phyloP scores from a whole-genome alignment of 2,329 filamentous ascomycete genomes.

The Aspergillus versicolor region DNA sequence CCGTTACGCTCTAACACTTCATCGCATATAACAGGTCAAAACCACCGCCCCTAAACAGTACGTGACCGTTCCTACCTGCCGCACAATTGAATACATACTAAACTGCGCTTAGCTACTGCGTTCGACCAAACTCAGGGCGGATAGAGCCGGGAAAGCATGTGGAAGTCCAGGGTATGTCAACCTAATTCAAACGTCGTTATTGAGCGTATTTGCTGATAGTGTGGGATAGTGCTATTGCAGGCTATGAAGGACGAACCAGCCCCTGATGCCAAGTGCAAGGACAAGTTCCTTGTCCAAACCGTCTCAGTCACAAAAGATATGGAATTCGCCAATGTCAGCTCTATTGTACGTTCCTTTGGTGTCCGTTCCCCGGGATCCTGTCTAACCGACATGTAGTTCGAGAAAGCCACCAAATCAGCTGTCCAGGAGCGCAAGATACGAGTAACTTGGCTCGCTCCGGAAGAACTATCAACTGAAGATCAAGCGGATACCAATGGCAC shows the following conservation, averaged over 20 bases:
- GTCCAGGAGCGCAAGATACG: slow-evolving; percentile 96
- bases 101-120: slow-evolving; percentile 73
- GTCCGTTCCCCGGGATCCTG: not conserved
- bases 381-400: slow-evolving; percentile 56
- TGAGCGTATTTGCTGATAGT: slow-evolving; percentile 23
- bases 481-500: slow-evolving; percentile 35
- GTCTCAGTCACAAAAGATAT: slow-evolving; percentile 79
- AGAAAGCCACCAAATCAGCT: slow-evolving; percentile 71
- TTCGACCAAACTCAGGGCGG: slow-evolving; percentile 92
- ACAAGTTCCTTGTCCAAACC: slow-evolving; percentile 97
- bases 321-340: slow-evolving; percentile 75
- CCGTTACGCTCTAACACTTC: slow-evolving; percentile 26
- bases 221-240: slow-evolving; percentile 76
- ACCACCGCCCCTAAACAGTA: slow-evolving; percentile 99
- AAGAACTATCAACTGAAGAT: slow-evolving; percentile 41
- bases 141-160: slow-evolving; percentile 88
- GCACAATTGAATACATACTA: slow-evolving; percentile 17
- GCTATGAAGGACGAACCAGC: slow-evolving; percentile 96
- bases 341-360: slow-evolving; percentile 64
- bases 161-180: slow-evolving; percentile 74
- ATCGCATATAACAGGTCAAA: slow-evolving; percentile 69
- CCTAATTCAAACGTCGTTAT: not conserved
- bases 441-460: slow-evolving; percentile 75
- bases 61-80: slow-evolving; percentile 35
- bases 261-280: slow-evolving; percentile 81